Evolutionary conservation across 2,329 filamentous ascomycete genomes (phyloP).

Genomic region (Aspergillus niger): DNA sequence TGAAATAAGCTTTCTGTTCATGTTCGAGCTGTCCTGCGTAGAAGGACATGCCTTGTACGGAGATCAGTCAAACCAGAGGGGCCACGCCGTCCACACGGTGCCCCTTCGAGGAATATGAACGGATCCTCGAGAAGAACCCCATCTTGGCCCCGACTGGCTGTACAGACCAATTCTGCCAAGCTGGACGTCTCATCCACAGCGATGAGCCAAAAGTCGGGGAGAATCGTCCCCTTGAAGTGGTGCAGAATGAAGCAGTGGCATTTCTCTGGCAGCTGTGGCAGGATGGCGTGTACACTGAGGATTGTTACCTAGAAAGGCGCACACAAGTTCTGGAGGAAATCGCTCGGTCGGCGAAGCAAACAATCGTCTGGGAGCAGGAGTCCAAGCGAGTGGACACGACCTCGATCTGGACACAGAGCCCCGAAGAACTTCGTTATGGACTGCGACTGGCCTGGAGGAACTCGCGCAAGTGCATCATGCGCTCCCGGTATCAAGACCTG

Average conservation of each 20-base stretch:
- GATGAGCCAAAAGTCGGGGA: conserved; percentile 4
- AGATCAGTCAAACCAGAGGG: not conserved
- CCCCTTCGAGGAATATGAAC: not conserved
- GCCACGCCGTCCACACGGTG: not conserved
- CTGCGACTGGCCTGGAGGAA: conserved; percentile 5
- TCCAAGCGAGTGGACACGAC: conserved; percentile 1
- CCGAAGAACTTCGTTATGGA: conserved; percentile 1
- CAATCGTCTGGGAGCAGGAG: not conserved
- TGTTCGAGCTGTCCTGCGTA: too few species aligned
- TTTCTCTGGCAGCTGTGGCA: conserved; percentile 3
- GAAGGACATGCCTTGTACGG: not conserved
- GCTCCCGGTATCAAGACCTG: conserved; percentile 1
- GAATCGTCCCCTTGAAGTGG: not conserved
- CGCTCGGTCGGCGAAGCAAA: not conserved
- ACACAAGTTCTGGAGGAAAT: not conserved
- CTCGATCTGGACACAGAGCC: not conserved
- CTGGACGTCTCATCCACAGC: not conserved
- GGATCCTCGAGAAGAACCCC: not conserved
- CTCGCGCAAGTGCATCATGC: conserved; percentile 8
- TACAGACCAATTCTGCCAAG: conserved; percentile 1
- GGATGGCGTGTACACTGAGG: conserved; percentile 4
- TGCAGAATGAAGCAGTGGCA: not conserved
- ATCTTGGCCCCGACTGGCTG: conserved; percentile 1
- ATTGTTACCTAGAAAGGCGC: not conserved
- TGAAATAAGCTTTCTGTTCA: too few species aligned